Conservation (phyloP, 352 stramenopile species). For the Globisporangium alternatum region DNA sequence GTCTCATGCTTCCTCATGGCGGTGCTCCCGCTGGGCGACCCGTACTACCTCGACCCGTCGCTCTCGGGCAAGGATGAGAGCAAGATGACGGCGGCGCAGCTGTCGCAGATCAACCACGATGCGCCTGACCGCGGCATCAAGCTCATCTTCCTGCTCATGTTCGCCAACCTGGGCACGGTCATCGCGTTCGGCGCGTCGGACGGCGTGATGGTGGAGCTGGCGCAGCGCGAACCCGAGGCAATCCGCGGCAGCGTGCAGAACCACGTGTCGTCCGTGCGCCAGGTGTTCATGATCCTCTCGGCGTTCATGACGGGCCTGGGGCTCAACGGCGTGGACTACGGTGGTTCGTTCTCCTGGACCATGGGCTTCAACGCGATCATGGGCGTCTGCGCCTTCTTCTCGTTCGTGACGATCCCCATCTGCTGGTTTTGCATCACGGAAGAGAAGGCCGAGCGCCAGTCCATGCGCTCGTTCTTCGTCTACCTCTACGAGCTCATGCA, state of each 20-base stretch:
- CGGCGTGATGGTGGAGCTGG: conserved; percentile 57
- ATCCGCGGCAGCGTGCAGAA: conserved; percentile 47
- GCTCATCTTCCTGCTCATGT: conserved; percentile 61
- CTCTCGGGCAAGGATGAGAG: conserved; percentile 24
- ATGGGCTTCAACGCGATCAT: conserved; percentile 59
- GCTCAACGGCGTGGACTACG: conserved; percentile 47
- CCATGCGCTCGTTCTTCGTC: conserved; percentile 32
- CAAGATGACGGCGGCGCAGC: conserved; percentile 32
- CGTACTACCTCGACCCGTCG: conserved; percentile 36
- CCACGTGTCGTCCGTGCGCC: conserved; percentile 29
- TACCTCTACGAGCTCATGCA: conserved; percentile 43
- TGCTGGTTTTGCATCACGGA: conserved; percentile 49
- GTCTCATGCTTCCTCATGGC: conserved; percentile 44
- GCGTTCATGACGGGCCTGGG: conserved; percentile 43
- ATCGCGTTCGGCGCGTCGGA: conserved; percentile 72
- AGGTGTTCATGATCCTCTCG: conserved; percentile 35
- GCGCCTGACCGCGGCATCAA: conserved; percentile 38
- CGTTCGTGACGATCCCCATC: conserved; percentile 34
- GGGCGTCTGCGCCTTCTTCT: conserved; percentile 35
- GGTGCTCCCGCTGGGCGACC: conserved; percentile 38
- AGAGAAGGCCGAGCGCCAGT: conserved; percentile 27
- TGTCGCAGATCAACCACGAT: conserved; percentile 36
- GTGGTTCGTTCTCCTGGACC: conserved; percentile 43
- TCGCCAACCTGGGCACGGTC: conserved; percentile 73
- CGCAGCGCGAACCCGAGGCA: conserved; percentile 41